Evolutionary conservation across 352 stramenopile species (phyloP), one percentile per base, ranked within the genome.

Genomic region (Pythium angustatum): DNA sequence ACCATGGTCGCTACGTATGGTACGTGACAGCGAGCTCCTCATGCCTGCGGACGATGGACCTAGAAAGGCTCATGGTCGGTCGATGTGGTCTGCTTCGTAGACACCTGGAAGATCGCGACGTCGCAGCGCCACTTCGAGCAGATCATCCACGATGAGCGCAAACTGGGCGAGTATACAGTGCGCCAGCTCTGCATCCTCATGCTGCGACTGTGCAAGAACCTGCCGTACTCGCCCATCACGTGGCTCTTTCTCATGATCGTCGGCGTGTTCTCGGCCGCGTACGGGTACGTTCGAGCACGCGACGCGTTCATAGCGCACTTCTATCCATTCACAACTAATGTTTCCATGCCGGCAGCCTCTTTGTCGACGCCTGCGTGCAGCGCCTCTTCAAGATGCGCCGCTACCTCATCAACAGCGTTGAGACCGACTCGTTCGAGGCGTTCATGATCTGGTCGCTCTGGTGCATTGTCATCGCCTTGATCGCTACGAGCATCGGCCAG

Each of bases 181-280:
- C 79, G 81, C 4, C 72, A 84, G 45, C 63, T 91, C 10, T 91
- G 81, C 33, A 71, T 90, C 21, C 69, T 68, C 5, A 86, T 77
- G 38, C 77, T 91, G 12, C 68, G 70, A 30, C 44, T 93, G 45
- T 93, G 82, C 69, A 88, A 87, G 58, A 84, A 89, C 54, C 48
- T 94, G n/a, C 84, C 86, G 22, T 87, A 92, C 48, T 94, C 86
- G 30, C 86, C 82, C 1, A 83, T 91, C 27, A 94, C 81, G 54
- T 94, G 85, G 85, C 68, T 92, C 21, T 94, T 87, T 41, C 64
- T 94, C 36, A 72, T 79, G 34, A 70, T 87, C 8, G 61, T 94
- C 10, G 82, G 85, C 9, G 68, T 64, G 2, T 56, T 89, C 49
- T 77, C 82, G 17, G 84, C 84, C 34, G 43, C 87, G 14, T 89